Percentiles rank a stretch among this genome's conserved stretches.
These are phyloP conservation scores for Fusarium liriodendri DNA, from an alignment of 2,329 filamentous ascomycete genomes.

Conservation along the genomic window DNA sequence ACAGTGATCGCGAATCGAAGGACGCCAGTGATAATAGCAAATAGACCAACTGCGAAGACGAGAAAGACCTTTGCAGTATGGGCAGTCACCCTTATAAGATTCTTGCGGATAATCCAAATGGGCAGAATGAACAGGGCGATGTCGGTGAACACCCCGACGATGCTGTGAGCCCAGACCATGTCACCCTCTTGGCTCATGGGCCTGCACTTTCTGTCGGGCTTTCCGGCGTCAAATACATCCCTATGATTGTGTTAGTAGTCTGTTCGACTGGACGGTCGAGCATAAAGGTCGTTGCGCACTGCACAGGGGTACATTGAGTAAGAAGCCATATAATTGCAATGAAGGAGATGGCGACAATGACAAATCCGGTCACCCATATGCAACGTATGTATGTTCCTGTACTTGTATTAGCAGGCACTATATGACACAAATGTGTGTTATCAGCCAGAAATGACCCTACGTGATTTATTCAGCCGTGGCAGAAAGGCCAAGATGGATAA, in stretches of 20 bases:
- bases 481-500: neutral
- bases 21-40: neutral
- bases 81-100: neutral
- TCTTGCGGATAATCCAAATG: neutral
- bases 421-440: neutral
- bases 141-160: neutral
- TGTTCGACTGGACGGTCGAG: neutral
- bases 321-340: neutral
- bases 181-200: neutral
- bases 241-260: neutral
- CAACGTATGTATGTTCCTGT: neutral
- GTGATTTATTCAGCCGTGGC: neutral
- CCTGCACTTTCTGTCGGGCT: neutral
- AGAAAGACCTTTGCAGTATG: neutral
- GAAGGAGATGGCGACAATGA: neutral
- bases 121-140: neutral
- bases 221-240: neutral
- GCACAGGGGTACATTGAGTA: neutral
- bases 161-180: neutral
- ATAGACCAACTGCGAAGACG: neutral
- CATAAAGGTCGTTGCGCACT: neutral
- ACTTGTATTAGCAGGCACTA: neutral
- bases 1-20: neutral
- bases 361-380: neutral
- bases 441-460: neutral